Evolutionary conservation across 192 early-diverging fungal genomes (phyloP).

Genomic region (Linderina pennispora): DNA sequence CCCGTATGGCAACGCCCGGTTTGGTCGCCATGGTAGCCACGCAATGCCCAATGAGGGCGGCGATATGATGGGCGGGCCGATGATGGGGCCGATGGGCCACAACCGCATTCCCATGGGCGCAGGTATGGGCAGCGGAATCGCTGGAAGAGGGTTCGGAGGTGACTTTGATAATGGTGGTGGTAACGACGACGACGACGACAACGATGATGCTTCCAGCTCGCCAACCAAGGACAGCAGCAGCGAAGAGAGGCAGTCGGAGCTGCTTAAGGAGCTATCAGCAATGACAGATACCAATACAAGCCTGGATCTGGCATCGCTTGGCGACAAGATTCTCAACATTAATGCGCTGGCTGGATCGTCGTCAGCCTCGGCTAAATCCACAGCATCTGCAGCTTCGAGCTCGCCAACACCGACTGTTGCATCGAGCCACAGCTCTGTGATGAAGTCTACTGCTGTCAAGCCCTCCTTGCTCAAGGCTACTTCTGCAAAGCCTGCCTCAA

Average conservation of each 20-base stretch:
- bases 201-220: not conserved
- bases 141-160: no score
- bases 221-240: not conserved
- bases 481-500: no score
- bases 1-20: constrained; percentile 26
- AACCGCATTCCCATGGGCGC: constrained; percentile 25
- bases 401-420: no score
- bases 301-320: not conserved
- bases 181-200: constrained; percentile 11
- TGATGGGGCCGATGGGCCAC: constrained; percentile 15
- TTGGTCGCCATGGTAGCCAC: constrained; percentile 8
- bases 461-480: no score
- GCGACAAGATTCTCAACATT: not conserved
- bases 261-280: not conserved
- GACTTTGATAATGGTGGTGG: constrained; percentile 7
- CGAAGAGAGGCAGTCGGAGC: not conserved
- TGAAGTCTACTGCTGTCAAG: no score
- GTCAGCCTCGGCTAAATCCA: no score
- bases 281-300: not conserved
- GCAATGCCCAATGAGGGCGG: constrained; percentile 10
- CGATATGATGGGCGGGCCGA: not conserved
- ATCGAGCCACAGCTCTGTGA: no score
- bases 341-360: not conserved
- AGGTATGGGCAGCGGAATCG: no score
- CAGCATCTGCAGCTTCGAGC: no score